A percentile compares a stretch with the other conserved stretches of the same genome.
Conservation (phyloP, 371 early-diverging fungal species). For the Vairimorpha ceranae region DNA sequence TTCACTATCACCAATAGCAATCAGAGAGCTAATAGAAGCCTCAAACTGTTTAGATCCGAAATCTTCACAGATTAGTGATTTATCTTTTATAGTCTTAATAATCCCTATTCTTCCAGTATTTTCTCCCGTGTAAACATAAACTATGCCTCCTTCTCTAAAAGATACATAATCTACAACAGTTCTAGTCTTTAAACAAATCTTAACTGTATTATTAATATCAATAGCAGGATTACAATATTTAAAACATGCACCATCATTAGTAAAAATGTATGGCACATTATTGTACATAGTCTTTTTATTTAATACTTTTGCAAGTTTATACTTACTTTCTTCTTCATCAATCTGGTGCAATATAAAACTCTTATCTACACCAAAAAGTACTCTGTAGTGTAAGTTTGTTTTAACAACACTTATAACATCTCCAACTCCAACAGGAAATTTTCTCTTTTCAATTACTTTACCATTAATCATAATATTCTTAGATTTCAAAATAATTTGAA, state of each 20-base stretch:
- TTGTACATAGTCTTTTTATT: slow-evolving; percentile 80
- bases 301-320: slow-evolving; percentile 95
- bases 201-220: slow-evolving; percentile 95
- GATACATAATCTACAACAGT: slow-evolving; percentile 85
- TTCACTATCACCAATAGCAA: slow-evolving; percentile 74
- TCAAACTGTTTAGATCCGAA: slow-evolving; percentile 75
- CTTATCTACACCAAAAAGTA: slow-evolving; percentile 94
- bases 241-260: slow-evolving; percentile 97
- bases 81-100: slow-evolving; percentile 91
- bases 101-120: slow-evolving; percentile 97
- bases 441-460: slow-evolving; percentile 90
- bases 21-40: slow-evolving; percentile 79
- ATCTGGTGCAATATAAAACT: slow-evolving; percentile 98
- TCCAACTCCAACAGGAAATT: slow-evolving; percentile 98
- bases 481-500: slow-evolving; percentile 86
- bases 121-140: slow-evolving; percentile 90
- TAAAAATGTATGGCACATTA: slow-evolving; percentile 86
- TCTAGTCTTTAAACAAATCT: slow-evolving; percentile 80
- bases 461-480: slow-evolving; percentile 95
- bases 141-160: slow-evolving; percentile 88
- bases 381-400: slow-evolving; percentile 96
- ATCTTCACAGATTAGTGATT: slow-evolving; percentile 83
- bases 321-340: slow-evolving; percentile 90
- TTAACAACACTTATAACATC: slow-evolving; percentile 95
- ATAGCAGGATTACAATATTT: slow-evolving; percentile 97